These are phyloP conservation scores for Aspergillus viridinutans DNA, from an alignment of 2,329 filamentous ascomycete genomes.

Conservation along the genomic window DNA sequence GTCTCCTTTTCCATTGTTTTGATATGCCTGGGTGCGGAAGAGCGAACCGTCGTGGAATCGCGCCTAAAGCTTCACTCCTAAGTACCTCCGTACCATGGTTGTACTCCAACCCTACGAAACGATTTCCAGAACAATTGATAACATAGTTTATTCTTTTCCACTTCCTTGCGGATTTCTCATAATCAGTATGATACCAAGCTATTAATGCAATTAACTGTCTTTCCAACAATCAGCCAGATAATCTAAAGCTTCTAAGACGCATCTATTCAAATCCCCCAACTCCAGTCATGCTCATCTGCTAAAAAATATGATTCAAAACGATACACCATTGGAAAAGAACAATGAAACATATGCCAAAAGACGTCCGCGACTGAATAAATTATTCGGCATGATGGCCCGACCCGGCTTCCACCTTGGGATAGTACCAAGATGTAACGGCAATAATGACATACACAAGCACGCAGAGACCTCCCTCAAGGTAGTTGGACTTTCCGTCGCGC, in stretches of 20 bases:
- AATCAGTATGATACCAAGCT: background rate
- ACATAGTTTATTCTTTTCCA: background rate
- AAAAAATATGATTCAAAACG: background rate
- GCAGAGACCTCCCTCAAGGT: constrained; percentile 78
- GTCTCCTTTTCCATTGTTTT: constrained; percentile 12
- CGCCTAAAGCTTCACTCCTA: background rate
- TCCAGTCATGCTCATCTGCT: background rate
- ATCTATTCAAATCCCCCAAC: background rate
- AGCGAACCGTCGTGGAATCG: background rate
- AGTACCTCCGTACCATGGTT: background rate
- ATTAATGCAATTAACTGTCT: background rate
- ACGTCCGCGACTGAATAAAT: background rate
- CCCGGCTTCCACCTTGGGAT: constrained; percentile 47
- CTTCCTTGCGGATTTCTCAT: background rate
- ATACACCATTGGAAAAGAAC: background rate
- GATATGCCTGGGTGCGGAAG: constrained; percentile 2
- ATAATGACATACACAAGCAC: constrained; percentile 63
- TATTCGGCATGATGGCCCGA: background rate
- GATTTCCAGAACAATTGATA: background rate
- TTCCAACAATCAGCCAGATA: background rate
- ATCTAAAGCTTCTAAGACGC: background rate
- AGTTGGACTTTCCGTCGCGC: constrained; percentile 83
- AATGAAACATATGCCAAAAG: background rate
- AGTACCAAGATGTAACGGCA: constrained; percentile 58
- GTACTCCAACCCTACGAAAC: background rate